These are phyloP conservation scores for Candida khao-thaluensis DNA, from an alignment of 805 yeast species.

Conservation along the genomic window DNA sequence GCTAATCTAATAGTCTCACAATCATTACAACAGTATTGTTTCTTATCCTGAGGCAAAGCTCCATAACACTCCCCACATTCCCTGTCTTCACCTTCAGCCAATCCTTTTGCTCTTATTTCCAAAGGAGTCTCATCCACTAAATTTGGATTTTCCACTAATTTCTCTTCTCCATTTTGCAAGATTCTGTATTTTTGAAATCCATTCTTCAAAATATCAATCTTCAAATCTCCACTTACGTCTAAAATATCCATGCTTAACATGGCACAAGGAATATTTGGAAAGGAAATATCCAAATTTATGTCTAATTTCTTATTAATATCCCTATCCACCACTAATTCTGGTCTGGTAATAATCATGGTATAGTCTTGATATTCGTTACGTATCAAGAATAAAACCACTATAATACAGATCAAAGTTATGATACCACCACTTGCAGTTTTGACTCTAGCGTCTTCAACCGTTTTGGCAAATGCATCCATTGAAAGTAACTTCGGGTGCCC, in stretches of 20 bases:
- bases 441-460: conserved; percentile 89
- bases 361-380: conserved; percentile 77
- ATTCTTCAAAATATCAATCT: conserved; percentile 64
- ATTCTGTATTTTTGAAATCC: conserved; percentile 74
- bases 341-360: conserved; percentile 62
- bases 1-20: conserved; percentile 82
- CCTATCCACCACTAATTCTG: conserved; percentile 87
- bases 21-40: conserved; percentile 73
- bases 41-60: conserved; percentile 57
- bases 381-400: conserved; percentile 61
- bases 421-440: conserved; percentile 89
- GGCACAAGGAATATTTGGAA: conserved; percentile 86
- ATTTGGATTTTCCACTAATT: conserved; percentile 26
- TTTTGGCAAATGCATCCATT: conserved; percentile 88
- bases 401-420: conserved; percentile 69
- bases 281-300: conserved; percentile 76
- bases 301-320: conserved; percentile 73
- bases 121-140: conserved; percentile 26
- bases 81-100: conserved; percentile 27
- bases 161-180: conserved; percentile 48
- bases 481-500: conserved; percentile 47
- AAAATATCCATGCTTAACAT: conserved; percentile 76
- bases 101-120: conserved; percentile 31
- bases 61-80: conserved; percentile 94
- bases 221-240: conserved; percentile 86